Base-by-base conservation (phyloP, 192 early-diverging fungal species). In the Helicostylum pulchrum region DNA sequence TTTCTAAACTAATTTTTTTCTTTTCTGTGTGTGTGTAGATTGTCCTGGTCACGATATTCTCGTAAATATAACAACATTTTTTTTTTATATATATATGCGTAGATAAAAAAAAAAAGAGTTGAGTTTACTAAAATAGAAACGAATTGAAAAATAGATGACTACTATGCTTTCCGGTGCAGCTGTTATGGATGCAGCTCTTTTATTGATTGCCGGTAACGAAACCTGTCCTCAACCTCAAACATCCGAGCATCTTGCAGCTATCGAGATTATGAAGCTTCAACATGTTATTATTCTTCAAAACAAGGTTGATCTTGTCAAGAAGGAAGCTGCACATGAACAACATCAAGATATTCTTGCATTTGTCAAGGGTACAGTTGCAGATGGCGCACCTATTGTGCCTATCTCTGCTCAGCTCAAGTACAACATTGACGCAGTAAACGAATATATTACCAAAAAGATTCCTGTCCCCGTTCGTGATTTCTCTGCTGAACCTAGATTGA, bases 21-120 rank as follows among this genome's bases (percentile, higher is more conserved):
- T 54, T 8, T 11, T 54, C 9, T 31, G 3, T 15, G 14, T 53
- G 2, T 15, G n/a, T 10, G 14, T 44, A 59, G 97, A 98, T 81
- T 97, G 97, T 75, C 96, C 97, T 30, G 97, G 97, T 47, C 96
- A 99, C 92, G 97, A 99, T 80, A 92, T 98, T 90, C 90, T 97
- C 66, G 56, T 59, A 59, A 42, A 59, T 21, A 21, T 36, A 17
- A 57, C 9, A 4, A 56, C 15, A 20, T 45, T 45, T 45, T 45
- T 45, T 45, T 15, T 45, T 47, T 47, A 47, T 36, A 36, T 36
- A 36, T 36, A 36, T 39, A 39, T 39, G 9, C 26, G 26, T 26
- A 26, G 26, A 26, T 26, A 26, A n/a, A n/a, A n/a, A n/a, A n/a
- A n/a, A n/a, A n/a, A n/a, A n/a, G 26, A 26, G 26, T 39, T 39